Evolutionary conservation across 179 eudicot genomes (phyloP).

Genomic region (Heliamphora pulchella): DNA sequence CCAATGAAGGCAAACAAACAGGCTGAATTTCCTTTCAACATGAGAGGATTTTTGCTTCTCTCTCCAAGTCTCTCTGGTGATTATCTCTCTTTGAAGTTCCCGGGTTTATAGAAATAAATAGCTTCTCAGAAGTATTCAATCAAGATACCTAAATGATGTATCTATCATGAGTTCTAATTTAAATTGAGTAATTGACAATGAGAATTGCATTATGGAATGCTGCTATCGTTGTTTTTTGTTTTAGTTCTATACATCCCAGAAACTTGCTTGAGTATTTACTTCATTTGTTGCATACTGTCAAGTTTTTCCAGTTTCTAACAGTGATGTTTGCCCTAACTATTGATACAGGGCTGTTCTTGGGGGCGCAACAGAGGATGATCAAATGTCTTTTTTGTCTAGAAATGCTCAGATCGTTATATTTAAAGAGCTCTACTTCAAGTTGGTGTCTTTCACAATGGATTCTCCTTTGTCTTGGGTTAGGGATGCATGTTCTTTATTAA

Average conservation of each 20-base stretch:
- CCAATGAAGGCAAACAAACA: no score
- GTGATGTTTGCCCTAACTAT: constrained; percentile 12
- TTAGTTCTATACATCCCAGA: not conserved
- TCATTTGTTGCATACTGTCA: not conserved
- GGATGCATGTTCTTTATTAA: constrained; percentile 36
- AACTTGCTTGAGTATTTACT: constrained; percentile 8
- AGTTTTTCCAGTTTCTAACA: constrained; percentile 11
- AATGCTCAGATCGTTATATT: constrained; percentile 42
- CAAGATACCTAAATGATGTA: not conserved
- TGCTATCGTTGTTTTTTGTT: not conserved
- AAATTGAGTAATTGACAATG: not conserved
- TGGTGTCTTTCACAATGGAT: constrained; percentile 43
- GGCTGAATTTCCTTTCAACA: no score
- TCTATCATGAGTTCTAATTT: not conserved
- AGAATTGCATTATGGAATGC: constrained; percentile 6
- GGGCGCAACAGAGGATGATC: constrained; percentile 46
- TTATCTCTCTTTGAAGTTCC: no score
- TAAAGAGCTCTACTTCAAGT: constrained; percentile 41
- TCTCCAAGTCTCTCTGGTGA: no score
- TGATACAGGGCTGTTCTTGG: constrained; percentile 75
- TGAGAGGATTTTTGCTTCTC: no score
- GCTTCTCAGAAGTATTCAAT: constrained; percentile 2
- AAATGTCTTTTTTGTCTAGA: constrained; percentile 46
- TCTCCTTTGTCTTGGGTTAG: constrained; percentile 56
- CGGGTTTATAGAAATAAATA: not conserved